Evolutionary conservation across 352 stramenopile genomes (phyloP).

Genomic region (Globisporangium recalcitrans): DNA sequence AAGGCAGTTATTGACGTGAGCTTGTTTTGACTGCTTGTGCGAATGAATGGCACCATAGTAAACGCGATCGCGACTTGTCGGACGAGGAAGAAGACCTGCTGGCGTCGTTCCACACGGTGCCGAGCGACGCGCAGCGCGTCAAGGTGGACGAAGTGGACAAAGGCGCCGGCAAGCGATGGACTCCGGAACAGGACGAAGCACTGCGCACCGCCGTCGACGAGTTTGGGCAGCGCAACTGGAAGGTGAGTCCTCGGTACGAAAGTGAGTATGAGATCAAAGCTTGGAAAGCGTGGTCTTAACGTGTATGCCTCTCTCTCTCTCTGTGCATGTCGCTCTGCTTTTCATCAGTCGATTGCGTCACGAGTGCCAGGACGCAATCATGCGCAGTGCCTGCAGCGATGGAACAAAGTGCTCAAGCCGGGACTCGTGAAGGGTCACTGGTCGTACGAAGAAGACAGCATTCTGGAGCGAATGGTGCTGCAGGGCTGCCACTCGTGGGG

Average conservation of each 20-base stretch:
- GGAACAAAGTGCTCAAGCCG: conserved; percentile 88
- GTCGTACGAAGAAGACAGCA: conserved; percentile 89
- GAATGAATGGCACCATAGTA: conserved; percentile 1
- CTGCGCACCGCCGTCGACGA: conserved; percentile 67
- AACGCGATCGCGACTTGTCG: conserved; percentile 9
- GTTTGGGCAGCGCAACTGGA: conserved; percentile 83
- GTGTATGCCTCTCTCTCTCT: not conserved
- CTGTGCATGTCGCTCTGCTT: not conserved
- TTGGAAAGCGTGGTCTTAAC: not conserved
- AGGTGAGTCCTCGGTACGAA: conserved; percentile 26
- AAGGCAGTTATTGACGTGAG: not conserved
- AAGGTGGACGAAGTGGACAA: conserved; percentile 48
- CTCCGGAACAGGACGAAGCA: conserved; percentile 64
- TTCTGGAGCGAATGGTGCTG: conserved; percentile 78
- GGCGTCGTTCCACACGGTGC: conserved; percentile 41
- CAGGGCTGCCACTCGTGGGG: conserved; percentile 68
- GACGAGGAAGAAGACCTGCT: conserved; percentile 31
- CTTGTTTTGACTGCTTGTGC: not conserved
- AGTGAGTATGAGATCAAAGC: not conserved
- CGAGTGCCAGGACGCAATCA: conserved; percentile 57
- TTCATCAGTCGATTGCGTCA: conserved; percentile 41
- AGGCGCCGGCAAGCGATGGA: conserved; percentile 56
- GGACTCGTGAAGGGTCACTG: conserved; percentile 90
- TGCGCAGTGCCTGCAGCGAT: conserved; percentile 73
- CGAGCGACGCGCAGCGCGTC: conserved; percentile 47